Base-by-base conservation (phyloP, 306 rosid genomes). In the Cucumis cinereus region DNA sequence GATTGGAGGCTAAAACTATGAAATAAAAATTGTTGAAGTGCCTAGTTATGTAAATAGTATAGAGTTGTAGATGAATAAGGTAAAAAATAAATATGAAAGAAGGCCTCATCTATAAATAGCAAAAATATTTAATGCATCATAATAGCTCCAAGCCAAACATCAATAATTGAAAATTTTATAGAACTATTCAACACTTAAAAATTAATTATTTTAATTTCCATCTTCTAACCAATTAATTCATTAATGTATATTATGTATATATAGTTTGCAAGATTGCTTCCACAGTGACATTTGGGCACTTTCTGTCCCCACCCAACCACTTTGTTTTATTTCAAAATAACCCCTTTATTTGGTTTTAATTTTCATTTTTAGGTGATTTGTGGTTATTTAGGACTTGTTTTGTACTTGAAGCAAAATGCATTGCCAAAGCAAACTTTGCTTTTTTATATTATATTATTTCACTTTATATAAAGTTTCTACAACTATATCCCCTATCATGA, bases 291-390 rank as follows among this genome's bases (percentile, higher is more conserved):
- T 47, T 13, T 70, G 14, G 75, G 58, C 58, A 2, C 75, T 43
- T 47, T 70, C 0, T 8, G 59, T 50, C 76, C 76, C 76, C 28
- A 71, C 57, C 76, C 73, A 71, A 49, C 76, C 60, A 71, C 76
- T 71, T 71, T 28, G 24, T 47, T 71, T 71, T 49, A 28, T 71
- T 47, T 71, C 20, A 49, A 71, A 71, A 71, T 71, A 43, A 24
- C 57, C 75, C 57, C 40, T 47, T 45, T 23, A 43, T 24, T 69
- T 22, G 2, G 3, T 24, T 15, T 71, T 69, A 45, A 45, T 69
- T 68, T 68, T 70, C n/a, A 40, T 13, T 45, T 68, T 8, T 43
- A 38, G 57, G 26, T 69, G 74, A n/a, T 14, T 9, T 20, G 56
- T 69, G 56, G 38, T 30, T 22, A 20, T 40, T 45, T 45, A 4